Evolutionary conservation across 352 stramenopile species (phyloP).

Genomic region (Phytophthora ramorum): DNA sequence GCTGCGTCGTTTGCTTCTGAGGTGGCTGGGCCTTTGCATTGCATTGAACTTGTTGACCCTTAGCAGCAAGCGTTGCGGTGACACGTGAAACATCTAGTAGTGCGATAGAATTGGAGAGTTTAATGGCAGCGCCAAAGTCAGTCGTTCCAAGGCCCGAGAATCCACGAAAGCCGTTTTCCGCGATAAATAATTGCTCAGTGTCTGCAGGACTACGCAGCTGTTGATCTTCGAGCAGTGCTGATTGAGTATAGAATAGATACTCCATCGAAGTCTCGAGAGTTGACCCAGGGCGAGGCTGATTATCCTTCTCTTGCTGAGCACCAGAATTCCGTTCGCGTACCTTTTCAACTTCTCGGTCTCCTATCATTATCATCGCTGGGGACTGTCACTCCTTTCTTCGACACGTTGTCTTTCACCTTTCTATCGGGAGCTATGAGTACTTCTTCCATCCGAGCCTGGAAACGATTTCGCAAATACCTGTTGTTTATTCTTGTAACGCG

Average conservation of each 20-base stretch:
- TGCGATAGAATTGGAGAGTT: constrained; percentile 79
- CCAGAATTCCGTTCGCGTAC: not conserved
- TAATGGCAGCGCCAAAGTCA: constrained; percentile 66
- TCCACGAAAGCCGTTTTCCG: constrained; percentile 76
- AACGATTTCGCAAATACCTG: constrained; percentile 86
- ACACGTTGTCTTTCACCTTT: constrained; percentile 81
- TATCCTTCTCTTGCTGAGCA: constrained; percentile 12
- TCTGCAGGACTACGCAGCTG: constrained; percentile 36
- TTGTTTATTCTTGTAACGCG: constrained; percentile 92
- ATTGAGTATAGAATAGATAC: constrained; percentile 85
- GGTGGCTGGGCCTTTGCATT: not conserved
- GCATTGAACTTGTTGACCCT: constrained; percentile 25
- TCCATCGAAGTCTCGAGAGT: constrained; percentile 70
- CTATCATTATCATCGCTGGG: constrained; percentile 35
- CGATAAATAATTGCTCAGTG: constrained; percentile 65
- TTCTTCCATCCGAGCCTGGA: constrained; percentile 85
- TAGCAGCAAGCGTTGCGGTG: constrained; percentile 17
- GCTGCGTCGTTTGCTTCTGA: constrained; percentile 4
- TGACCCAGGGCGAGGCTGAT: constrained; percentile 31
- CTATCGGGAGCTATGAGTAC: constrained; percentile 63
- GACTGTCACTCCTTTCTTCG: constrained; percentile 79
- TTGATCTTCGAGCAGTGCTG: constrained; percentile 49
- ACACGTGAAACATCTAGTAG: constrained; percentile 58
- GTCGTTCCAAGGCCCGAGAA: constrained; percentile 53
- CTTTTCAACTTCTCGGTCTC: constrained; percentile 13